Conservation (phyloP, 1,284 basidiomycete genomes). For the Trametes pubescens region DNA sequence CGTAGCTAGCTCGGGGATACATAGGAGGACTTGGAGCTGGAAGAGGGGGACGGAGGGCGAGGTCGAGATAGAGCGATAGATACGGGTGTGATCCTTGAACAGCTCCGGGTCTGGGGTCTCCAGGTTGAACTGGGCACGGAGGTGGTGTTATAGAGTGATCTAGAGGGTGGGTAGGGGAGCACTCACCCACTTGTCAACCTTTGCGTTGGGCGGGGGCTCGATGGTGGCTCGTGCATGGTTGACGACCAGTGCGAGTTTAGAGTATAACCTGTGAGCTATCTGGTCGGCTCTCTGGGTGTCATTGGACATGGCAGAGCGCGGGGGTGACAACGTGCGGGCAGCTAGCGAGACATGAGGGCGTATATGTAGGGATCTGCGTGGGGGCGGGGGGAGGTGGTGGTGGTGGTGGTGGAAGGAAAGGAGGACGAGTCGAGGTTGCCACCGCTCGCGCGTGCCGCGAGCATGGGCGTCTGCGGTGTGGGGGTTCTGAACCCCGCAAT, state of each 20-base stretch:
- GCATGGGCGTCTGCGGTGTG: no score
- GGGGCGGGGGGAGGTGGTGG: conserved; percentile 31
- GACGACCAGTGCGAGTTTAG: conserved; percentile 78
- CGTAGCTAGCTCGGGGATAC: conserved; percentile 68
- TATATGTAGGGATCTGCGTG: conserved; percentile 29
- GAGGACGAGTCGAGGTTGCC: conserved; percentile 21
- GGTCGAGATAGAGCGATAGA: conserved; percentile 67
- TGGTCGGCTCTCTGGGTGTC: conserved; percentile 80
- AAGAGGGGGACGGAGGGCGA: conserved; percentile 56
- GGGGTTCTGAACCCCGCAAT: no score
- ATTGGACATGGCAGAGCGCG: conserved; percentile 52
- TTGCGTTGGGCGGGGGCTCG: conserved; percentile 52
- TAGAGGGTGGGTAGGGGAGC: neutral
- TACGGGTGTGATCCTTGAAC: conserved; percentile 67
- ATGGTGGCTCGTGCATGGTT: conserved; percentile 70
- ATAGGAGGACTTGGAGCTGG: conserved; percentile 73
- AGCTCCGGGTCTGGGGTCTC: conserved; percentile 75
- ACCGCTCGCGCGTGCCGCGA: conserved; percentile 1
- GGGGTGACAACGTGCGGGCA: conserved; percentile 33
- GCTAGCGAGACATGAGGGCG: conserved; percentile 39
- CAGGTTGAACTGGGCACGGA: conserved; percentile 71
- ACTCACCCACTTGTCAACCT: conserved; percentile 81
- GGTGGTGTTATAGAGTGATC: conserved; percentile 4
- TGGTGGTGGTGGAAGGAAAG: conserved; percentile 39
- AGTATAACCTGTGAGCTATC: conserved; percentile 81